Conservation (phyloP, 768 basidiomycete genomes). For the Naganishia kalamii region DNA sequence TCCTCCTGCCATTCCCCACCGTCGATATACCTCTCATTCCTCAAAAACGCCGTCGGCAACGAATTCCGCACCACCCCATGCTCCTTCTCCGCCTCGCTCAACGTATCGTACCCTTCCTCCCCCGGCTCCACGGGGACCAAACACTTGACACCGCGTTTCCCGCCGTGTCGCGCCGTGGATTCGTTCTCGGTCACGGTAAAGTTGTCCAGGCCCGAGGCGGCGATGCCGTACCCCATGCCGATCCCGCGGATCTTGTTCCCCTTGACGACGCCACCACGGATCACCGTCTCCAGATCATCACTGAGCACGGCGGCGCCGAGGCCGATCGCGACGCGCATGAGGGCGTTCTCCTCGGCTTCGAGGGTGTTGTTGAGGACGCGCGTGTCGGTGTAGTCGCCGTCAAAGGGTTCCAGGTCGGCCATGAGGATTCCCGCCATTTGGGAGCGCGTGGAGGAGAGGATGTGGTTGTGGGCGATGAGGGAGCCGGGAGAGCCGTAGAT, state of each 20-base stretch:
- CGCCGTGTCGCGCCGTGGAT: slow-evolving; percentile 41
- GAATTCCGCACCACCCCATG: slow-evolving; percentile 32
- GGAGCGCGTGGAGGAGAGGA: slow-evolving; percentile 41
- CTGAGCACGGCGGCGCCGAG: slow-evolving; percentile 49
- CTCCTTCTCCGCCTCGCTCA: slow-evolving; percentile 20
- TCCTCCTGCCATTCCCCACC: slow-evolving; percentile 41
- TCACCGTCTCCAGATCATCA: slow-evolving; percentile 45
- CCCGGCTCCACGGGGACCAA: slow-evolving; percentile 32
- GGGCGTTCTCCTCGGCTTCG: slow-evolving; percentile 41
- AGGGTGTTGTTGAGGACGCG: slow-evolving; percentile 47
- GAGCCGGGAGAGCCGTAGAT: slow-evolving; percentile 50
- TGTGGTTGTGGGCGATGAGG: slow-evolving; percentile 44
- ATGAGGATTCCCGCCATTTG: slow-evolving; percentile 49
- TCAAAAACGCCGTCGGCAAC: slow-evolving; percentile 41
- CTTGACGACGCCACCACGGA: slow-evolving; percentile 45
- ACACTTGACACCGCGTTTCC: slow-evolving; percentile 38
- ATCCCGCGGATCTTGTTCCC: slow-evolving; percentile 46
- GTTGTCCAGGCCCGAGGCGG: slow-evolving; percentile 44
- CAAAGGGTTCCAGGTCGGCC: slow-evolving; percentile 48
- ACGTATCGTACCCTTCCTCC: slow-evolving; percentile 2
- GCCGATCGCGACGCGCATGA: slow-evolving; percentile 49
- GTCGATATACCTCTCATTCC: slow-evolving; percentile 28
- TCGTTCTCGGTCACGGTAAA: slow-evolving; percentile 48
- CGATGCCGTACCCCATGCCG: slow-evolving; percentile 50
- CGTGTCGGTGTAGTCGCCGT: slow-evolving; percentile 47